Percentiles rank a stretch among this genome's conserved stretches.
These are phyloP conservation scores for Pseudozyma pruni DNA, from an alignment of 1,284 basidiomycete genomes.

Conservation along the genomic window DNA sequence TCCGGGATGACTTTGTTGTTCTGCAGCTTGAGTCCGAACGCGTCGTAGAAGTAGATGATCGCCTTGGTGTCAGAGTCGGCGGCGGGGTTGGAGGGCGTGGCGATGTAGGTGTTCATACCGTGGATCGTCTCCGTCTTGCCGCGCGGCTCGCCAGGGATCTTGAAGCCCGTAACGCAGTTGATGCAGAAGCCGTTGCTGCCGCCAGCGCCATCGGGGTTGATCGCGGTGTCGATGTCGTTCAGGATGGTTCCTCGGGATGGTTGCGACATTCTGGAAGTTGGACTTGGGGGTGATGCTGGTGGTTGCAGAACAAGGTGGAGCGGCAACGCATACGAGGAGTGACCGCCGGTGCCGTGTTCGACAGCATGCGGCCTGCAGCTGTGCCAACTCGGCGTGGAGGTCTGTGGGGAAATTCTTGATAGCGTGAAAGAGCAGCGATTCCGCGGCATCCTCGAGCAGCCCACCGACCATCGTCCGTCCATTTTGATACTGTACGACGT, in stretches of 20 bases:
- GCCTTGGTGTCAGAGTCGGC: conserved; percentile 66
- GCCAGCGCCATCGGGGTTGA: background rate
- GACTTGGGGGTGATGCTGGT: too few relatives aligned
- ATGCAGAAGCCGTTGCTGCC: conserved; percentile 40
- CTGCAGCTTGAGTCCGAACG: conserved; percentile 69
- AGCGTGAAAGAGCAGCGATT: background rate
- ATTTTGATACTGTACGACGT: too few relatives aligned
- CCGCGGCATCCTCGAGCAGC: too few relatives aligned
- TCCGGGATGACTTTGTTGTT: conserved; percentile 75
- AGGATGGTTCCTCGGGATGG: background rate
- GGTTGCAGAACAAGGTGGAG: too few relatives aligned
- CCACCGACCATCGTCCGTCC: too few relatives aligned
- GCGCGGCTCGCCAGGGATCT: conserved; percentile 48
- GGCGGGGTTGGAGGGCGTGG: conserved; percentile 50
- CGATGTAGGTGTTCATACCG: conserved; percentile 57
- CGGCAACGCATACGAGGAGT: too few relatives aligned
- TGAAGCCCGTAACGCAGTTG: conserved; percentile 49
- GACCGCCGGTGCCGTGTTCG: conserved; percentile 14
- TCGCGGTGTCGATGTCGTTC: conserved; percentile 6
- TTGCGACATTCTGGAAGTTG: background rate
- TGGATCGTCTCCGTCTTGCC: conserved; percentile 49
- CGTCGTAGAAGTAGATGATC: conserved; percentile 74
- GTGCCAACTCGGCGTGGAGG: too few relatives aligned
- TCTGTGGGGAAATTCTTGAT: background rate
- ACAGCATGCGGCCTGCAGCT: conserved; percentile 6